phyloP scores from a whole-genome alignment of 768 basidiomycete genomes.

The Pleurotus platypus region DNA sequence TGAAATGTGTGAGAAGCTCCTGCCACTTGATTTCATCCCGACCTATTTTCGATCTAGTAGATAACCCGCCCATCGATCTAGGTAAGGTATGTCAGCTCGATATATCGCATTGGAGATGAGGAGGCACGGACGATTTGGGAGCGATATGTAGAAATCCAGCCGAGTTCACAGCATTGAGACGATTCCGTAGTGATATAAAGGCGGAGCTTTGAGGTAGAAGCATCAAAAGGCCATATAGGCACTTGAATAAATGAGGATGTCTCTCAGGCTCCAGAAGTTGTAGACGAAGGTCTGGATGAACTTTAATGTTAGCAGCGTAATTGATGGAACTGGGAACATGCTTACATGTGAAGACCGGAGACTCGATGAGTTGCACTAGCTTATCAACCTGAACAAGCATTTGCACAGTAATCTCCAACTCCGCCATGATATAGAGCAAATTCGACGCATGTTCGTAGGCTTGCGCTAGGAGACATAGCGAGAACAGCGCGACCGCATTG shows the following conservation, averaged over 20 bases:
- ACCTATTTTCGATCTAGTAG: slow-evolving; percentile 71
- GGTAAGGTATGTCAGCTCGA: background rate
- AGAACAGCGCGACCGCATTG: slow-evolving; percentile 95
- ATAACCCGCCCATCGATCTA: slow-evolving; percentile 28
- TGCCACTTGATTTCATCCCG: slow-evolving; percentile 97
- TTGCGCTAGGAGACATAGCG: slow-evolving; percentile 93
- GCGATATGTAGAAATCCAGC: slow-evolving; percentile 91
- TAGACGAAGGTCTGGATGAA: slow-evolving; percentile 66
- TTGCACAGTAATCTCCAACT: slow-evolving; percentile 93
- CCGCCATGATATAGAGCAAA: slow-evolving; percentile 95
- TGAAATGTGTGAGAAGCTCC: slow-evolving; percentile 90
- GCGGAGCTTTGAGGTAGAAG: slow-evolving; percentile 95
- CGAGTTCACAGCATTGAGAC: slow-evolving; percentile 92
- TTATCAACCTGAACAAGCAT: slow-evolving; percentile 97
- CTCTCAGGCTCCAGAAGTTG: slow-evolving; percentile 96
- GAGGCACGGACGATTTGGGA: slow-evolving; percentile 67
- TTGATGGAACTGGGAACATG: slow-evolving; percentile 2
- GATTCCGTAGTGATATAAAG: slow-evolving; percentile 90
- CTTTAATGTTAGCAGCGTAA: slow-evolving; percentile 4
- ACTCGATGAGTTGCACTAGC: slow-evolving; percentile 95
- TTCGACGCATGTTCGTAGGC: slow-evolving; percentile 99
- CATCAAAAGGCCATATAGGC: slow-evolving; percentile 96
- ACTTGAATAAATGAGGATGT: slow-evolving; percentile 96
- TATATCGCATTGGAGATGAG: background rate
- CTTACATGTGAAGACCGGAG: slow-evolving; percentile 96